Percentiles rank a stretch among this genome's conserved stretches.
Evolutionary conservation across 2,329 filamentous ascomycete genomes (phyloP).

Genomic region (Penicillium sp.): DNA sequence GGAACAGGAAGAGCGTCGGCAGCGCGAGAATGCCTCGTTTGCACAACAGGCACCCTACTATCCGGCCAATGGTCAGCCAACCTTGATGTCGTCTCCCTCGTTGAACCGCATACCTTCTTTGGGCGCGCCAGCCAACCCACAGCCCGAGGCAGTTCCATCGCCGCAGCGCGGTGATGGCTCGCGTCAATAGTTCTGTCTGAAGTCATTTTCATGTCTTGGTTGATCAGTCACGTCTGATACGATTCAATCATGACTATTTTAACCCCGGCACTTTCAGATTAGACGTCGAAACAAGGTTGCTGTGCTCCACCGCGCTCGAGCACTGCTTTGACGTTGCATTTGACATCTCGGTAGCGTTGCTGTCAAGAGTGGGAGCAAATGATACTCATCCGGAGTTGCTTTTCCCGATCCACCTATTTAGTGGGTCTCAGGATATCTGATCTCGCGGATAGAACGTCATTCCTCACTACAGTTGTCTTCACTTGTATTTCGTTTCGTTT

Average conservation of each 20-base stretch:
- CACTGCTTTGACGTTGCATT: constrained; percentile 7
- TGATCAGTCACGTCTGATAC: no score
- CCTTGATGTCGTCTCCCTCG: constrained; percentile 31
- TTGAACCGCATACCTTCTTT: constrained; percentile 31
- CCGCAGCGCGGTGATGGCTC: constrained; percentile 12
- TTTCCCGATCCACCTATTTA: constrained; percentile 4
- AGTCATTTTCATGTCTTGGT: no score
- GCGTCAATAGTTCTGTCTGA: constrained; percentile 3
- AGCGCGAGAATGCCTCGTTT: constrained; percentile 34
- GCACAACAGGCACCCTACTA: constrained; percentile 16
- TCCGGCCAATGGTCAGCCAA: constrained; percentile 20
- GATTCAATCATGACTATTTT: no score
- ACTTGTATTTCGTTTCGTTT: neutral
- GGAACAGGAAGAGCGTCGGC: constrained; percentile 39
- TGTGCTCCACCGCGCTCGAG: no score
- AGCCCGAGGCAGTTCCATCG: constrained; percentile 22
- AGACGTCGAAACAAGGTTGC: no score
- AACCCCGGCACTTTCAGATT: neutral
- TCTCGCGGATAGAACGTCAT: neutral
- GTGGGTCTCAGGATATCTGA: constrained; percentile 1
- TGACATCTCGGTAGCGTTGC: constrained; percentile 6
- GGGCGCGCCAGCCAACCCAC: constrained; percentile 22
- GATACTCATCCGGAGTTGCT: constrained; percentile 11
- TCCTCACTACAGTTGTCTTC: neutral
- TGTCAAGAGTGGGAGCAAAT: constrained; percentile 10